A percentile compares a stretch with the other conserved stretches of the same genome.
phyloP scores from a whole-genome alignment of 1,284 basidiomycete species.

The Apiotrichum sp. region DNA sequence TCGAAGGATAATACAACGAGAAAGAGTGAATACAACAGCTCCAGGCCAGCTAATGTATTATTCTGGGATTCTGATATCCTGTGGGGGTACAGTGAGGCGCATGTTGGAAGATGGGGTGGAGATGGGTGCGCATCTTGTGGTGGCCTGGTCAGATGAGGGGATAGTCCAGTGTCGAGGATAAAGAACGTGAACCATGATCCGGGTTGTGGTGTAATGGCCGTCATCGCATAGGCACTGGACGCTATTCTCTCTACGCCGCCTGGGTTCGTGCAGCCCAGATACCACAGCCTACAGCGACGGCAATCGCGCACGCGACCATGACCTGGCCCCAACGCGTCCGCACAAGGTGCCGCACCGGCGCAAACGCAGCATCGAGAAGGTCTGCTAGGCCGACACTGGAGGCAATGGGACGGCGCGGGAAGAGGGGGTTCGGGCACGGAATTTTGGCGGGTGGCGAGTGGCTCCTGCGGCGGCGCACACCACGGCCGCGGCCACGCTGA shows the following conservation, averaged over 20 bases:
- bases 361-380: conserved; percentile 10
- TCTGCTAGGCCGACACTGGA: conserved; percentile 7
- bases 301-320: conserved; percentile 17
- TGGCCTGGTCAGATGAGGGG: too few relatives aligned
- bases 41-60: too few relatives aligned
- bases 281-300: conserved; percentile 19
- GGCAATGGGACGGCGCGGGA: conserved; percentile 6
- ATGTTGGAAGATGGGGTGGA: too few relatives aligned
- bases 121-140: too few relatives aligned
- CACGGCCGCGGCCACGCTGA: background rate
- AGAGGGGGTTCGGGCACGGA: conserved; percentile 8
- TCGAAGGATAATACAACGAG: too few relatives aligned
- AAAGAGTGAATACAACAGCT: too few relatives aligned
- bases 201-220: too few relatives aligned
- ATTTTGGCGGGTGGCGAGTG: conserved; percentile 1
- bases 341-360: conserved; percentile 4
- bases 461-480: background rate
- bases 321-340: conserved; percentile 8
- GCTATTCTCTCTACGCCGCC: background rate
- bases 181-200: too few relatives aligned
- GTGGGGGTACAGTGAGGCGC: too few relatives aligned
- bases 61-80: too few relatives aligned
- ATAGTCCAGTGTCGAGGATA: too few relatives aligned
- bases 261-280: conserved; percentile 10
- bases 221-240: background rate